phyloP scores from a whole-genome alignment of 23 red algal genomes.

The Gracilaria gracilis region DNA sequence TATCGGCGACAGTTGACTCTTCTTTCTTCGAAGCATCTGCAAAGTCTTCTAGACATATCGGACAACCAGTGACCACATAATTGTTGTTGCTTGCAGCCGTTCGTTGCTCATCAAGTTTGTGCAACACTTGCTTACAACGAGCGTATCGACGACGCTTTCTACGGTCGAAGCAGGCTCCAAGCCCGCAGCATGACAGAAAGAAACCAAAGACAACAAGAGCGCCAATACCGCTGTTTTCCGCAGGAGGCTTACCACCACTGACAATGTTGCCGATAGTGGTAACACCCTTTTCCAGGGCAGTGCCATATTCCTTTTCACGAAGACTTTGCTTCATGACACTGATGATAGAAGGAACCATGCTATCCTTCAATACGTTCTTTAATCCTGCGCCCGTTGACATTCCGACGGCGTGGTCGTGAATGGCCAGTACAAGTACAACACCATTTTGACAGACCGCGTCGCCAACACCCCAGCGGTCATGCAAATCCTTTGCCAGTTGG shows the following conservation, averaged over 20 bases:
- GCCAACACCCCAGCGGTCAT: conserved; percentile 84
- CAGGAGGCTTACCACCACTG: conserved; percentile 43
- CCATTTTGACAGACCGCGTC: conserved; percentile 74
- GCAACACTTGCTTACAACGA: conserved; percentile 46
- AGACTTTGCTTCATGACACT: conserved; percentile 36
- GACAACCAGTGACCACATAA: conserved; percentile 63
- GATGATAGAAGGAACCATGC: conserved; percentile 44
- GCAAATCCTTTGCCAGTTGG: conserved; percentile 62
- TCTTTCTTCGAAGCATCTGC: background rate
- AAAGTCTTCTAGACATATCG: conserved; percentile 75
- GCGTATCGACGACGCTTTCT: conserved; percentile 12
- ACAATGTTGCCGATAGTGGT: conserved; percentile 50
- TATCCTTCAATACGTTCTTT: conserved; percentile 36
- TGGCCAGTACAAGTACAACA: conserved; percentile 54
- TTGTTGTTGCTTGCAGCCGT: background rate
- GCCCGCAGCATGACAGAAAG: conserved; percentile 16
- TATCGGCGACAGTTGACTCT: background rate
- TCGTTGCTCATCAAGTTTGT: conserved; percentile 49
- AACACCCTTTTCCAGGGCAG: conserved; percentile 57
- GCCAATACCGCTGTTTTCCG: background rate
- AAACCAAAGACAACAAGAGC: background rate
- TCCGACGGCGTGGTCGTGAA: conserved; percentile 63
- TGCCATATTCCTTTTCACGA: conserved; percentile 19
- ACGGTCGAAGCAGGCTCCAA: conserved; percentile 11
- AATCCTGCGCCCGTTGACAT: conserved; percentile 67